Conservation (phyloP, 768 basidiomycete genomes). For the Serendipita indica region DNA sequence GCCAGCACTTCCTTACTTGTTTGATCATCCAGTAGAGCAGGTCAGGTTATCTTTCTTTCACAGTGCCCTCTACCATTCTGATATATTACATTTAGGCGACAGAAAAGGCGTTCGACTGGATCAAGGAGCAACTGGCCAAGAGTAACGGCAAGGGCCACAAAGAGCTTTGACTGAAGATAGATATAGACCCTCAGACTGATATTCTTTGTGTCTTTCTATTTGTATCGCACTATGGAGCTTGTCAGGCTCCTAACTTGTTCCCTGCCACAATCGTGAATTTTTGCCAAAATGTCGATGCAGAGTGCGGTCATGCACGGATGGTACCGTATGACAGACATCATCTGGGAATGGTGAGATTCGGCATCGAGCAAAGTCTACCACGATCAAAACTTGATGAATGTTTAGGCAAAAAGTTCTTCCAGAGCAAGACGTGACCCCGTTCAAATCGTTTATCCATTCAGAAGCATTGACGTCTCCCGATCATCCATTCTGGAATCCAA, state of each 20-base stretch:
- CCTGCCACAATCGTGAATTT: not conserved
- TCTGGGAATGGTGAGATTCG: conserved; percentile 7
- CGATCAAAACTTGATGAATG: not conserved
- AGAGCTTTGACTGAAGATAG: not conserved
- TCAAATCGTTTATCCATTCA: conserved; percentile 60
- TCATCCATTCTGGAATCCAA: conserved; percentile 44
- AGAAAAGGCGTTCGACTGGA: conserved; percentile 55
- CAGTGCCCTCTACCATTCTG: not conserved
- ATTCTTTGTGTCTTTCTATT: not conserved
- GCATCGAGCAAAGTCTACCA: not conserved
- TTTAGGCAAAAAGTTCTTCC: conserved; percentile 43
- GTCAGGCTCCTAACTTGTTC: conserved; percentile 6
- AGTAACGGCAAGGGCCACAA: conserved; percentile 17
- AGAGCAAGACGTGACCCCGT: conserved; percentile 41
- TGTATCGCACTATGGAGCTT: not conserved
- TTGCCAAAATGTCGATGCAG: not conserved
- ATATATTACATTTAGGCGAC: conserved; percentile 23
- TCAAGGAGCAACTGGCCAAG: conserved; percentile 40
- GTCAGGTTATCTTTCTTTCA: conserved; percentile 16
- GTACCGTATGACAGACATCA: conserved; percentile 3
- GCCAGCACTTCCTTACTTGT: conserved; percentile 59
- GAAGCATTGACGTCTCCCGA: conserved; percentile 54
- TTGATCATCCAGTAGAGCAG: conserved; percentile 65
- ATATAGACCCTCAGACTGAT: not conserved
- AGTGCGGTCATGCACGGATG: conserved; percentile 8